Percentiles rank a stretch among this genome's conserved stretches.
Conservation (phyloP, 257 asterid genomes). For the Solanum etuberosum region DNA sequence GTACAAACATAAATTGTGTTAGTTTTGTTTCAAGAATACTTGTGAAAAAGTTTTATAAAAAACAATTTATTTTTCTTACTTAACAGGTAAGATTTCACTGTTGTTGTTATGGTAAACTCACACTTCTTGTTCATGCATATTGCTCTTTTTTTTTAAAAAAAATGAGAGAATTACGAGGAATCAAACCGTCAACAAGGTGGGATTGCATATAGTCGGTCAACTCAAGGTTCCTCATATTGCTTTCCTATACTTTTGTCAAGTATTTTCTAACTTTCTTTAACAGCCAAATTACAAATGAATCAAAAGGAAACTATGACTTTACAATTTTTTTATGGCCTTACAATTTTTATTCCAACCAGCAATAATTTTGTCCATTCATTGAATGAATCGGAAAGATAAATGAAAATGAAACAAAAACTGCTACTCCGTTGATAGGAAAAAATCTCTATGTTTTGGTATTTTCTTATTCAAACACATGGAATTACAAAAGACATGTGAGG, state of each 20-base stretch:
- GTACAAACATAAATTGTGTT: background rate
- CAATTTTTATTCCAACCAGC: background rate
- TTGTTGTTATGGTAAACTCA: background rate
- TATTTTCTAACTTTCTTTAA: background rate
- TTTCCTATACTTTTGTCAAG: background rate
- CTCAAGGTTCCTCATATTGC: background rate
- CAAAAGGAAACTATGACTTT: background rate
- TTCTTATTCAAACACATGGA: background rate
- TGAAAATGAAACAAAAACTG: background rate
- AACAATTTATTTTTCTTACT: background rate
- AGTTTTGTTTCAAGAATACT: no score
- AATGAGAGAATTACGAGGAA: accelerated
- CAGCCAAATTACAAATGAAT: background rate
- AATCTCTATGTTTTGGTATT: background rate
- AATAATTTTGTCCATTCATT: background rate
- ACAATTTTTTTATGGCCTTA: background rate
- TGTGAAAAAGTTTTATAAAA: background rate
- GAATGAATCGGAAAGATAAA: background rate
- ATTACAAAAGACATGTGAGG: background rate
- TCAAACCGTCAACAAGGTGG: background rate
- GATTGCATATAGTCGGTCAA: background rate
- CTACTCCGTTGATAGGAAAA: background rate
- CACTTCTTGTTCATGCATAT: background rate
- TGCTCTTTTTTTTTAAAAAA: no score
- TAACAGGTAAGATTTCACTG: background rate